A percentile compares a stretch with the other conserved stretches of the same genome.
Evolutionary conservation across 1,139 yeast genomes (phyloP).

Genomic region (Hansenula sp.): DNA sequence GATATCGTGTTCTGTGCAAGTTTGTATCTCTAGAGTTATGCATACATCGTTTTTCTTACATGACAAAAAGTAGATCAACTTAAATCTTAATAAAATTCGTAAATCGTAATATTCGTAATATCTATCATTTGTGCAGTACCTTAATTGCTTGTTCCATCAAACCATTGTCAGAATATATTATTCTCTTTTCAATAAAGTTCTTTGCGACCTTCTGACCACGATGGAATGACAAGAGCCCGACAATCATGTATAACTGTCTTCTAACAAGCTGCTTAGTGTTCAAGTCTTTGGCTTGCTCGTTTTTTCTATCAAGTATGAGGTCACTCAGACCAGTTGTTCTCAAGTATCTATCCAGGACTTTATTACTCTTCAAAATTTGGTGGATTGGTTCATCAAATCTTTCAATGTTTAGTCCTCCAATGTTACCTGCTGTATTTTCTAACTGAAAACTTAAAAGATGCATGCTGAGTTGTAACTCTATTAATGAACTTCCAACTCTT

Average conservation of each 20-base stretch:
- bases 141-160: conserved; percentile 8
- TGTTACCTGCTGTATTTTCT: not conserved
- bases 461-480: not conserved
- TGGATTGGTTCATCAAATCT: not conserved
- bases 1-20: conserved; percentile 98
- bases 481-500: not conserved
- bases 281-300: not conserved
- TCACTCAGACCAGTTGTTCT: no score
- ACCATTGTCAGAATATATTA: conserved; percentile 10
- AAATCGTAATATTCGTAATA: not conserved
- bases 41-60: no score
- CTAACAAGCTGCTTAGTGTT: not conserved
- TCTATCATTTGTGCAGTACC: not conserved
- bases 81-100: not conserved
- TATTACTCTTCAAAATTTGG: not conserved
- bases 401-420: not conserved
- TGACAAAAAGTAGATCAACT: no score
- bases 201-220: conserved; percentile 15
- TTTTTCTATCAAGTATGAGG: no score
- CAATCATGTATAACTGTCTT: conserved; percentile 13
- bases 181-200: conserved; percentile 13
- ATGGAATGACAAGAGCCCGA: conserved; percentile 20
- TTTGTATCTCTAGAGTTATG: conserved; percentile 54
- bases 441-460: not conserved
- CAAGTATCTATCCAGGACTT: not conserved